Evolutionary conservation across 2,329 filamentous ascomycete genomes (phyloP).

Genomic region (Torrubiella hemipterigena): DNA sequence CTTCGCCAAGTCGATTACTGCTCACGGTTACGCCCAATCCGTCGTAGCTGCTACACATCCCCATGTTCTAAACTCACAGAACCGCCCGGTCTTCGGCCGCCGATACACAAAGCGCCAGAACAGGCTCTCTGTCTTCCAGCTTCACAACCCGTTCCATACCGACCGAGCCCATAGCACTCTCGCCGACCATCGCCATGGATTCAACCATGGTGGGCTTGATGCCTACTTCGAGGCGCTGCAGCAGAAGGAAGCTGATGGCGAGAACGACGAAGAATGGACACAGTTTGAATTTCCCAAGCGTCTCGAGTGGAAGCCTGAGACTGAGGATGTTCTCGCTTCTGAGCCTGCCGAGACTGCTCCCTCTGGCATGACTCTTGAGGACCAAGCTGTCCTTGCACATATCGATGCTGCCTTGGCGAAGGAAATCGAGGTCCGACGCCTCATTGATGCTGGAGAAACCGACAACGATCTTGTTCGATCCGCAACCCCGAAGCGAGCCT

Average conservation of each 20-base stretch:
- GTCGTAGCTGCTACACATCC: conserved; percentile 88
- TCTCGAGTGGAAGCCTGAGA: conserved; percentile 73
- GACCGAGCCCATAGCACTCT: conserved; percentile 38
- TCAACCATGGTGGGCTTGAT: conserved; percentile 57
- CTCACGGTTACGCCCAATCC: conserved; percentile 95
- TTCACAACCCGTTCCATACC: conserved; percentile 68
- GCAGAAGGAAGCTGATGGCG: conserved; percentile 53
- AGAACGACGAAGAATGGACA: conserved; percentile 71
- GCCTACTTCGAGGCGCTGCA: conserved; percentile 89
- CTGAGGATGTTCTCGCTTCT: conserved; percentile 44
- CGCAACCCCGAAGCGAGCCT: conserved; percentile 24
- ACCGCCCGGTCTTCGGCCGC: conserved; percentile 49
- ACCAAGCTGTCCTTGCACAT: conserved; percentile 56
- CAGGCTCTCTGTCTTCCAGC: conserved; percentile 44
- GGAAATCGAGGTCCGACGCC: conserved; percentile 51
- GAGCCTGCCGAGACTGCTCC: conserved; percentile 34
- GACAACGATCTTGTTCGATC: conserved; percentile 23
- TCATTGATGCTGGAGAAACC: conserved; percentile 31
- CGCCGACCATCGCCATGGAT: conserved; percentile 42
- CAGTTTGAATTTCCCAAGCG: conserved; percentile 82
- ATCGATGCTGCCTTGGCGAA: conserved; percentile 76
- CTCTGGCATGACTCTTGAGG: conserved; percentile 29
- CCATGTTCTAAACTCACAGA: conserved; percentile 63
- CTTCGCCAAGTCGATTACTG: conserved; percentile 80
- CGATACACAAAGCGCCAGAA: conserved; percentile 42